A percentile compares a stretch with the other conserved stretches of the same genome.
phyloP scores from a whole-genome alignment of 2,329 filamentous ascomycete species.

The Polytolypa hystricis region DNA sequence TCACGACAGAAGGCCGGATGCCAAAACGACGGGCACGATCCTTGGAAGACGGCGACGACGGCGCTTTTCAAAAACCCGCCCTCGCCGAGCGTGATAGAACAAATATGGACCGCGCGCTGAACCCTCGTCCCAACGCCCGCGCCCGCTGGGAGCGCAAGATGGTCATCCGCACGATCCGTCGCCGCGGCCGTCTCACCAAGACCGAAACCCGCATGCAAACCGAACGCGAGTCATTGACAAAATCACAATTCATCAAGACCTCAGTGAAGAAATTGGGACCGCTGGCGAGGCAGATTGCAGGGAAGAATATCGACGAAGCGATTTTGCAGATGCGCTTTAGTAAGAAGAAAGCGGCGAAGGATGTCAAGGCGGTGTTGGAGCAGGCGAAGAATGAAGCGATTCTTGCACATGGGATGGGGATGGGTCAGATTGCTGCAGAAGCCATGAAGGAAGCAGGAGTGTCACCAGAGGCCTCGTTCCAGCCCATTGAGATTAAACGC shows the following conservation, averaged over 20 bases:
- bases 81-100: conserved; percentile 34
- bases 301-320: conserved; percentile 89
- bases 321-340: conserved; percentile 91
- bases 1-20: conserved; percentile 11
- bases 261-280: conserved; percentile 84
- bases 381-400: conserved; percentile 73
- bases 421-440: conserved; percentile 31
- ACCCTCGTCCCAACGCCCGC: conserved; percentile 64
- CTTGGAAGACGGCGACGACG: conserved; percentile 9
- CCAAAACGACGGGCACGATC: conserved; percentile 13
- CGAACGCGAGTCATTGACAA: conserved; percentile 47
- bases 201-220: conserved; percentile 57
- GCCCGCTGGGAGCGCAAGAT: conserved; percentile 73
- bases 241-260: conserved; percentile 67
- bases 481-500: conserved; percentile 7
- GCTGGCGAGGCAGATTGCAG: conserved; percentile 75
- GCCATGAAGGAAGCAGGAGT: conserved; percentile 6
- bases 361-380: conserved; percentile 68
- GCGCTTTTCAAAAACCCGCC: conserved; percentile 8
- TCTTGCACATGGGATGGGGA: conserved; percentile 72
- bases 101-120: conserved; percentile 52
- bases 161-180: conserved; percentile 63
- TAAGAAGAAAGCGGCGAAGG: conserved; percentile 80
- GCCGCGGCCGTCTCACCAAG: conserved; percentile 55
- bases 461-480: conserved; percentile 5